phyloP scores from a whole-genome alignment of 176 grass and related monocot species.

The Melocanna baccifera region DNA sequence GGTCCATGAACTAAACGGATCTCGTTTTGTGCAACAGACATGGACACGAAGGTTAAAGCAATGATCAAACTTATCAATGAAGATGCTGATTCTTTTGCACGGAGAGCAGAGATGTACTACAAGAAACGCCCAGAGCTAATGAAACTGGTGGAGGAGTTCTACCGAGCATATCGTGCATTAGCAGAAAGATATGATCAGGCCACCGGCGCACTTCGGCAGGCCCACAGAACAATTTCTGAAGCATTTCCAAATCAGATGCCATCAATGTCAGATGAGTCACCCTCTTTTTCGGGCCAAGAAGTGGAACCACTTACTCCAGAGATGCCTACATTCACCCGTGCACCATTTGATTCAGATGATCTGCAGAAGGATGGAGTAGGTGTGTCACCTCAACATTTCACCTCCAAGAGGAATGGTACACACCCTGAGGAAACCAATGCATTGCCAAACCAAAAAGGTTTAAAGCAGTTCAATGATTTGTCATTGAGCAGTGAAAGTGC shows the following conservation, averaged over 20 bases:
- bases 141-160: conserved; percentile 95
- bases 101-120: conserved; percentile 96
- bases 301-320: conserved; percentile 59
- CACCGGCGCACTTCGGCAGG: conserved; percentile 68
- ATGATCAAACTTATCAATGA: conserved; percentile 98
- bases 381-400: conserved; percentile 32
- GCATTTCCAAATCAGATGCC: conserved; percentile 83
- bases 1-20: conserved; percentile 31
- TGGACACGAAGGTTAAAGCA: conserved; percentile 79
- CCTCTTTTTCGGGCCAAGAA: conserved; percentile 37
- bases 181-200: conserved; percentile 86
- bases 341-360: conserved; percentile 57
- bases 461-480: conserved; percentile 60
- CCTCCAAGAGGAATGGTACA: conserved; percentile 62
- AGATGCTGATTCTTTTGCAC: conserved; percentile 97
- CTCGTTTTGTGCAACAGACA: conserved; percentile 60
- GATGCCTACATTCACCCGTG: conserved; percentile 28
- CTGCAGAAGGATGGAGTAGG: conserved; percentile 48
- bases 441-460: conserved; percentile 47
- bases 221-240: conserved; percentile 84
- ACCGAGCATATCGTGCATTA: conserved; percentile 79
- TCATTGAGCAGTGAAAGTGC: conserved; percentile 40
- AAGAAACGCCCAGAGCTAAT: conserved; percentile 92
- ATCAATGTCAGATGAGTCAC: conserved; percentile 57
- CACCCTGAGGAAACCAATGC: conserved; percentile 56